phyloP scores from a whole-genome alignment of 805 yeast genomes.

The Jamesozyma gamospora region DNA sequence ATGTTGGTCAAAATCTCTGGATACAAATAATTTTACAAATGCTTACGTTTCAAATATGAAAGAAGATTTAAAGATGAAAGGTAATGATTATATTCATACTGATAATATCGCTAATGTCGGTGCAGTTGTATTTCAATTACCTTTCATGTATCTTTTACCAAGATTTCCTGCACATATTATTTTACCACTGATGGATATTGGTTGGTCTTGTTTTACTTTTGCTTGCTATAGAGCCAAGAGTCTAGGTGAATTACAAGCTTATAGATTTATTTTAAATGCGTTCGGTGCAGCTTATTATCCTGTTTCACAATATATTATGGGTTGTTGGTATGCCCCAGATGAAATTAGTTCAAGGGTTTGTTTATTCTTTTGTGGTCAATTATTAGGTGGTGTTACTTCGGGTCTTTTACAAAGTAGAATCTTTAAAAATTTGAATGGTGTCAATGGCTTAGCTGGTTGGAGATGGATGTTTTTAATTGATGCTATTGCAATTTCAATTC shows the following conservation, averaged over 20 bases:
- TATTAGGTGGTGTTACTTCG: slow-evolving; percentile 42
- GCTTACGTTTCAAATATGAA: slow-evolving; percentile 62
- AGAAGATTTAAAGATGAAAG: slow-evolving; percentile 47
- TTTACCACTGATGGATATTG: slow-evolving; percentile 46
- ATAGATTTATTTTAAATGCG: slow-evolving; percentile 57
- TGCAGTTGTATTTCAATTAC: slow-evolving; percentile 51
- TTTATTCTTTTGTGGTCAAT: slow-evolving; percentile 46
- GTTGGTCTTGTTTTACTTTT: slow-evolving; percentile 62
- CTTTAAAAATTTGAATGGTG: slow-evolving; percentile 34
- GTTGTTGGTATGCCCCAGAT: slow-evolving; percentile 50
- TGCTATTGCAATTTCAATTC: slow-evolving; percentile 41
- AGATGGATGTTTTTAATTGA: slow-evolving; percentile 61
- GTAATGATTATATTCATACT: slow-evolving; percentile 54
- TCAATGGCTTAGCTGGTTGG: slow-evolving; percentile 46
- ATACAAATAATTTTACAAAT: slow-evolving; percentile 48
- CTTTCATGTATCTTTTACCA: slow-evolving; percentile 52
- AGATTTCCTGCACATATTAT: slow-evolving; percentile 41
- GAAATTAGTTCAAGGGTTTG: slow-evolving; percentile 58
- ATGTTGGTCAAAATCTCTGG: slow-evolving; percentile 62
- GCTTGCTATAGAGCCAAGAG: slow-evolving; percentile 41
- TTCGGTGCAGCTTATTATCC: slow-evolving; percentile 65
- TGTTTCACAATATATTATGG: slow-evolving; percentile 48
- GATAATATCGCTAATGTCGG: slow-evolving; percentile 55
- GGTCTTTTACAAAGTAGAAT: slow-evolving; percentile 42
- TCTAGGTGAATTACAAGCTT: slow-evolving; percentile 44